Conservation (phyloP, 2,329 filamentous ascomycete genomes). For the Xylaria sp. region DNA sequence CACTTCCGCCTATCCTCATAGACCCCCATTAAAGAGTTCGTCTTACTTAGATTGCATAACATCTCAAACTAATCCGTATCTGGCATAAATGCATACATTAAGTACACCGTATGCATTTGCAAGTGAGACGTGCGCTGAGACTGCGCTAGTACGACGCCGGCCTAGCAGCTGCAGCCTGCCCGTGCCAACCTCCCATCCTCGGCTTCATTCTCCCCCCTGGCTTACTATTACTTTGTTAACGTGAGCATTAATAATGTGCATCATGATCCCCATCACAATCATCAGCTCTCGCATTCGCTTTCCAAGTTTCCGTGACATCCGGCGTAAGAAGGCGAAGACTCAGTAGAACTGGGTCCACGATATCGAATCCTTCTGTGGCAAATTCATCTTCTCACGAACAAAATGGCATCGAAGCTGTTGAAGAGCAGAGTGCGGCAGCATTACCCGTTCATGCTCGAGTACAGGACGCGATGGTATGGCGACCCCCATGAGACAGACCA, state of each 20-base stretch:
- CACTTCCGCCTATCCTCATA: too few species aligned
- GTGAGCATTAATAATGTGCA: neutral
- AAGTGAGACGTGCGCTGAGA: too few species aligned
- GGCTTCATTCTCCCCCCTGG: neutral
- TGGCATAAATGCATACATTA: too few species aligned
- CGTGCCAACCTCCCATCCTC: neutral
- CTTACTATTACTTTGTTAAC: neutral
- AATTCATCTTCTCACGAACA: neutral
- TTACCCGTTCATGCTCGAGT: slow-evolving; percentile 74
- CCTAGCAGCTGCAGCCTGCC: neutral
- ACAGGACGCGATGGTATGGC: slow-evolving; percentile 75
- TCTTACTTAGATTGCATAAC: too few species aligned
- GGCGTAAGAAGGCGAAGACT: neutral
- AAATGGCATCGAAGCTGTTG: slow-evolving; percentile 37
- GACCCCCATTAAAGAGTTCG: too few species aligned
- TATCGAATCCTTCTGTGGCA: neutral
- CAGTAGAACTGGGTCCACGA: neutral
- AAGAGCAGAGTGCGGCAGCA: slow-evolving; percentile 64
- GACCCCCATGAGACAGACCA: neutral
- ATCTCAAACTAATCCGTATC: too few species aligned
- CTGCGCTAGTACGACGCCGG: neutral
- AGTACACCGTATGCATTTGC: too few species aligned
- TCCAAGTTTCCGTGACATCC: neutral
- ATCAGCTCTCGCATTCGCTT: too few species aligned
- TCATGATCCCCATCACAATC: neutral